phyloP scores from a whole-genome alignment of 768 basidiomycete genomes.

The Hypholoma sublateritium region DNA sequence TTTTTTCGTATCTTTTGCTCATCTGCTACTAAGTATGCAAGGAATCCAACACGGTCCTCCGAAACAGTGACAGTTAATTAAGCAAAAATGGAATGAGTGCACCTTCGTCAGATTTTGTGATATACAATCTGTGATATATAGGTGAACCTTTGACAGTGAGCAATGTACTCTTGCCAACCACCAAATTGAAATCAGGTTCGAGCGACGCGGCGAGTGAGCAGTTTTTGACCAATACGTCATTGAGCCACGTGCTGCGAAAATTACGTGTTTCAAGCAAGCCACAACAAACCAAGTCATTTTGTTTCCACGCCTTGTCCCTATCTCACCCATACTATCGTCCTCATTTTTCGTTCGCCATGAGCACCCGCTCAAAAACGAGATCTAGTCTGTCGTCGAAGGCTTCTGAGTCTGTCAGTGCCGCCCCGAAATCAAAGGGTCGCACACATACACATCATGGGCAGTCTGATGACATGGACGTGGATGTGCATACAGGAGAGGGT shows the following conservation, averaged over 20 bases:
- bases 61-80: too few relatives aligned
- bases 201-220: too few relatives aligned
- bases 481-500: conserved; percentile 11
- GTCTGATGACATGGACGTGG: conserved; percentile 18
- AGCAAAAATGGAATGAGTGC: too few relatives aligned
- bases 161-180: too few relatives aligned
- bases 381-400: conserved; percentile 25
- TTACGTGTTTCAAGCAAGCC: conserved; percentile 6
- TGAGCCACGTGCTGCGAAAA: conserved; percentile 4
- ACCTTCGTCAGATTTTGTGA: too few relatives aligned
- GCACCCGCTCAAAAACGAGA: conserved; percentile 46
- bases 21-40: too few relatives aligned
- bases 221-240: too few relatives aligned
- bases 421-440: conserved; percentile 13
- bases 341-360: conserved; percentile 29
- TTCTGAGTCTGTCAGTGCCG: conserved; percentile 8
- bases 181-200: too few relatives aligned
- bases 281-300: conserved; percentile 11
- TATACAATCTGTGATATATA: too few relatives aligned
- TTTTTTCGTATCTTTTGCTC: too few relatives aligned
- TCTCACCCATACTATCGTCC: not conserved
- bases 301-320: conserved; percentile 1
- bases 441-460: conserved; percentile 1
- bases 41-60: too few relatives aligned
- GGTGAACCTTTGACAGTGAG: too few relatives aligned